Evolutionary conservation across 164 flowering plant species (phyloP), one percentile per base, ranked within the genome.

Genomic region (Dillenia turbinata): DNA sequence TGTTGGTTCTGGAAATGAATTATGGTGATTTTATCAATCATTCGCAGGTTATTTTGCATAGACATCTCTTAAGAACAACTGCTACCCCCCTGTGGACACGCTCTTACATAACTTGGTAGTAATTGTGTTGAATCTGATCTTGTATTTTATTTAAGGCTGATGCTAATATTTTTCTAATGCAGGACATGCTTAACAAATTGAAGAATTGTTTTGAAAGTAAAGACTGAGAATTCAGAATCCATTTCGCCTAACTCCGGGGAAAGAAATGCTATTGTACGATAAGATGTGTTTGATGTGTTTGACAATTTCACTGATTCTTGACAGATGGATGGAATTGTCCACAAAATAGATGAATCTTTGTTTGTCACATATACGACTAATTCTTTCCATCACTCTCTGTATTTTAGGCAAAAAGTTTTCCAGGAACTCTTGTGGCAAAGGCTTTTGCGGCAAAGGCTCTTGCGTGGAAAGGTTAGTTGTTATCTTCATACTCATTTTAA

Each of bases 151-250:
- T 9, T 17, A 40, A 40, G 47, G 49, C 3, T 1, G 10, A 49
- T 16, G 9, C 40, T 56, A 53, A 59, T 53, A 19, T 64, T 46
- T 15, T 60, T 67, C 26, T 9, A 19, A 48, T 76, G 71, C 73
- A 94, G 98, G 98, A 87, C 52, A 63, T 72, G 57, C 79, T 79
- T 79, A 83, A 83, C 77, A 90, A 86, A 69, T 70, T 94, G 81
- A 87, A 83, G 79, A 87, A 76, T 84, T 97, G 98, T 66, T 56
- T 75, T 77, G 85, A 81, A 69, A 81, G 86, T 66, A 89, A 82
- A 55, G 54, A 62, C 84, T 63, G 78, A 72, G 66, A 75, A 56
- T 66, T 59, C 67, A 54, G 97, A 86, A 55, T 61, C 78, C 47
- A 40, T 73, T 22, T 62, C 84, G 22, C 80, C 83, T 62, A 73